Base-by-base conservation (phyloP, 257 asterid species). In the Jacaranda copaia region DNA sequence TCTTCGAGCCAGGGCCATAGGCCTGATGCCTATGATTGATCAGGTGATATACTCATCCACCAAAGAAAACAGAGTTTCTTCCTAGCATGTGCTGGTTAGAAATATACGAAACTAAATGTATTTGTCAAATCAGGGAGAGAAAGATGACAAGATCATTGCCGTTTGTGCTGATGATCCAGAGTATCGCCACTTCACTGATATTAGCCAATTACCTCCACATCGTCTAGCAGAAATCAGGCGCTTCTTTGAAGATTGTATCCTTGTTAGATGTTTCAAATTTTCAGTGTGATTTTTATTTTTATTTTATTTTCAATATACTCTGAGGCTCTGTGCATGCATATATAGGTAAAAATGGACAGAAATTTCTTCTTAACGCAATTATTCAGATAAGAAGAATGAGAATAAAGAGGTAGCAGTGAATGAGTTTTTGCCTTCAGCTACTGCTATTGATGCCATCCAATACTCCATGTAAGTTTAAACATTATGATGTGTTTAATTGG, bases 161-260 rank as follows among this genome's bases (percentile, higher is more conserved):
- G 93, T 89, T 1, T 87, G 91, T 65, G 90, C 90, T 56, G 91
- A 89, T 78, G 93, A 89, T 80, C 93, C 91, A 2, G 93, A 89
- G 82, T 85, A 85, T 77, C 88, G 91, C 68, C 90, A 89, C 70
- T 77, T 49, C 74, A 87, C 87, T 16, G 93, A 87, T 73, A 87
- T 89, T 80, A 79, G 79, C 69, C 81, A 87, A 81, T 89, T 89
- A 6, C 85, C 93, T 67, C 93, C 93, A 64, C 91, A 89, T 20
- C 93, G 89, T 38, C 82, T 89, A 42, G 72, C 84, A 68, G 93
- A 89, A 81, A 89, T 89, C 71, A 75, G 83, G 1, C 91, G 90
- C 25, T 89, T 89, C 84, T 89, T 89, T 63, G 93, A 89, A 82
- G 93, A 89, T 39, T 89, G 91, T 89, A 89, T 85, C 89, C 91